Percentiles rank a stretch among this genome's conserved stretches.
These are phyloP conservation scores for Wickerhamiella vanderwaltii DNA, from an alignment of 805 yeast genomes.

Conservation along the genomic window DNA sequence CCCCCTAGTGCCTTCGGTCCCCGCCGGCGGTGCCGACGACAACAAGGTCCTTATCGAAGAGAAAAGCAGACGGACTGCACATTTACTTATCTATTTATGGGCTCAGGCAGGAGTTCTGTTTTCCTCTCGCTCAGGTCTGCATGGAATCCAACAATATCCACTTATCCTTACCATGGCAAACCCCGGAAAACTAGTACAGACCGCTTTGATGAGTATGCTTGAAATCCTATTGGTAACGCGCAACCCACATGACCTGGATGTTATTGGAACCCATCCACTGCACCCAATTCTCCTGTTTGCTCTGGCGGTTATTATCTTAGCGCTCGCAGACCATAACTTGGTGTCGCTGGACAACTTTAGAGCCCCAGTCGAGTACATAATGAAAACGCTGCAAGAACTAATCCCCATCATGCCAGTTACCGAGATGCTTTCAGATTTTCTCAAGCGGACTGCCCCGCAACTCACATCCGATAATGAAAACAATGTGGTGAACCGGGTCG, in stretches of 20 bases:
- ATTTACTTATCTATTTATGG: constrained; percentile 16
- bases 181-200: constrained; percentile 17
- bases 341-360: constrained; percentile 15
- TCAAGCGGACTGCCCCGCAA: constrained; percentile 4
- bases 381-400: constrained; percentile 13
- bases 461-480: background rate
- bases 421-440: constrained; percentile 10
- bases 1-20: constrained; percentile 14
- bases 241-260: constrained; percentile 18
- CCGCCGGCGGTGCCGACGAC: constrained; percentile 3
- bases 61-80: constrained; percentile 11
- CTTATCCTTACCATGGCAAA: constrained; percentile 13
- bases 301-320: constrained; percentile 12
- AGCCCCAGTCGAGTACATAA: constrained; percentile 15
- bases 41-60: constrained; percentile 11
- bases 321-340: constrained; percentile 11
- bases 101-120: constrained; percentile 17
- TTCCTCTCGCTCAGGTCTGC: constrained; percentile 13
- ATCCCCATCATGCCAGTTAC: constrained; percentile 11
- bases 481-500: constrained; percentile 12
- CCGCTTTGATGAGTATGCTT: constrained; percentile 17
- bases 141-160: constrained; percentile 15
- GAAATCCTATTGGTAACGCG: constrained; percentile 19
- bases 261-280: constrained; percentile 17
- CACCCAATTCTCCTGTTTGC: constrained; percentile 14